Conservation (phyloP, 257 asterid species). For the Solanum habrochaites region DNA sequence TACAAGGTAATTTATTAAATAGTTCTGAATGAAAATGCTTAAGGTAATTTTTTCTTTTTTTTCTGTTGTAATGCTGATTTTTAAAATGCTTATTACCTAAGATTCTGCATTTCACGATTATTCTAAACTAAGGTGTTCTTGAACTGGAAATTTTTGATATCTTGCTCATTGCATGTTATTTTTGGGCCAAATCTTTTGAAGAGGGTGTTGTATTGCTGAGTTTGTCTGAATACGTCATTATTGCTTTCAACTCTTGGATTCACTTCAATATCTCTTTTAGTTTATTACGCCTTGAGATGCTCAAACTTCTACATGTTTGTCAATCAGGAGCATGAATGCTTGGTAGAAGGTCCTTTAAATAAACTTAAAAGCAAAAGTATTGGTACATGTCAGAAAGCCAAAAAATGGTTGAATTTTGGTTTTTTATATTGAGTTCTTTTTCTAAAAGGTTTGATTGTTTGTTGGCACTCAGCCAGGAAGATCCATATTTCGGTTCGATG, state of each 20-base stretch:
- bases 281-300: not conserved
- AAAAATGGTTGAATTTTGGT: constrained; percentile 55
- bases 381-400: constrained; percentile 99
- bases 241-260: not conserved
- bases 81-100: not conserved
- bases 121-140: not conserved
- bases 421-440: not conserved
- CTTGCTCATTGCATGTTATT: not conserved
- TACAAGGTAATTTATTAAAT: constrained; percentile 55
- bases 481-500: not conserved
- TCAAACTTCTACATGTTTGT: constrained; percentile 3
- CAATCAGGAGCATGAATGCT: constrained; percentile 83
- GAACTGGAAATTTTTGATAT: not conserved
- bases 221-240: not conserved
- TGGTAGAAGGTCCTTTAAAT: constrained; percentile 98
- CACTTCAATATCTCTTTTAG: not conserved
- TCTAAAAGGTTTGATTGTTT: not conserved
- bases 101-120: not conserved
- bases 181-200: not conserved
- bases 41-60: not conserved
- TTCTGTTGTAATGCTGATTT: not conserved
- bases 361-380: constrained; percentile 97
- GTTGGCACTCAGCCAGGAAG: not conserved
- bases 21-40: not conserved
- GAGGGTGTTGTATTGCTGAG: not conserved